Conservation (phyloP, 139 green algal genomes). For the Desmodesmus armatus region DNA sequence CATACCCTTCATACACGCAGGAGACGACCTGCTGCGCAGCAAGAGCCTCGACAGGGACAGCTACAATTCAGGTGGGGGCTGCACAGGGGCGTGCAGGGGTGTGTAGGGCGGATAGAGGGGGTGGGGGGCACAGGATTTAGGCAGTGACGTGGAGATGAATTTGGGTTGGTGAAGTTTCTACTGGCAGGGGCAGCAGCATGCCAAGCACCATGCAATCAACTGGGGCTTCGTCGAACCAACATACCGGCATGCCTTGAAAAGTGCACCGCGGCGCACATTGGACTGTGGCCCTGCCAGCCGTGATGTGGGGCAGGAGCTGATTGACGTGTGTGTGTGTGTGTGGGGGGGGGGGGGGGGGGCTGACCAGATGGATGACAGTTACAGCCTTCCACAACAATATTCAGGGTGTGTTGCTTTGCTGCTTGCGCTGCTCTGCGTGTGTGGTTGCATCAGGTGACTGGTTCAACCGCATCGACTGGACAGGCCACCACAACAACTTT, state of each 20-base stretch:
- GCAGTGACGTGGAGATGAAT: too few species aligned
- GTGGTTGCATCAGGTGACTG: constrained; percentile 83
- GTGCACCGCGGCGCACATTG: not conserved
- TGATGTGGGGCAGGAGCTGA: not conserved
- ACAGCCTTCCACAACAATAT: not conserved
- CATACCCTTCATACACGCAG: constrained; percentile 87
- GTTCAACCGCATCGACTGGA: constrained; percentile 89
- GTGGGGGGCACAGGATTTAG: too few species aligned
- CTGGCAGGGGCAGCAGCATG: too few species aligned
- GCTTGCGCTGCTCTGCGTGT: too few species aligned
- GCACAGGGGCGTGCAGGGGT: too few species aligned
- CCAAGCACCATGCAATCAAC: too few species aligned
- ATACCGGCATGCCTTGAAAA: not conserved
- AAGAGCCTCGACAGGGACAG: constrained; percentile 90
- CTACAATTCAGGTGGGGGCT: constrained; percentile 83
- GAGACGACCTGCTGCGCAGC: constrained; percentile 87
- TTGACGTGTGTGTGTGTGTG: too few species aligned
- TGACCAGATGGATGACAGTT: too few species aligned
- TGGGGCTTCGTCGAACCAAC: not conserved
- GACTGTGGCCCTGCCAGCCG: too few species aligned
- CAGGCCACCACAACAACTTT: constrained; percentile 82
- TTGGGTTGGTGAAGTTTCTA: too few species aligned
- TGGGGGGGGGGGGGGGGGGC: too few species aligned
- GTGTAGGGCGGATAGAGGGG: too few species aligned
- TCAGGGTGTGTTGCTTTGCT: not conserved